Evolutionary conservation across 345 rosid genomes (phyloP).

Genomic region (Bruguiera parviflora): DNA sequence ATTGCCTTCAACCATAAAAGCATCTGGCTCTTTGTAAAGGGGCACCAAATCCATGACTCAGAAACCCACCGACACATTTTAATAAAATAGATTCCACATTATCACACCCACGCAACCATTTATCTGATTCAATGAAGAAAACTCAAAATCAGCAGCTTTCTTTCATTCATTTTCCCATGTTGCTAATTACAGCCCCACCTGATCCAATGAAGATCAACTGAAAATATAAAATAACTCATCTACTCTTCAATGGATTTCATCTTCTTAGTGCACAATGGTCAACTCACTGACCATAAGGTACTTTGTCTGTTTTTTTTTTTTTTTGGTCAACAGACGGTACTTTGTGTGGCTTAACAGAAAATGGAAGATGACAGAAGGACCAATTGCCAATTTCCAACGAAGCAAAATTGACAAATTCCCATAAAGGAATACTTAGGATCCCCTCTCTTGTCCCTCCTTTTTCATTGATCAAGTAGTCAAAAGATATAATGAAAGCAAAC

Average conservation of each 20-base stretch:
- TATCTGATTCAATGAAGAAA: neutral
- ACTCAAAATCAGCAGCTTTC: neutral
- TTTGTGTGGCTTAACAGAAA: neutral
- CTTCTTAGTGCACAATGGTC: neutral
- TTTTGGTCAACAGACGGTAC: neutral
- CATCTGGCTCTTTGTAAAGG: conserved; percentile 19
- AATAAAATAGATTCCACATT: neutral
- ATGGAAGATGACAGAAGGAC: neutral
- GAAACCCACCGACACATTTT: conserved; percentile 14
- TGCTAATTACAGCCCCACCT: neutral
- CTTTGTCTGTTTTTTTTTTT: neutral
- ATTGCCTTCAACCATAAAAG: conserved; percentile 21
- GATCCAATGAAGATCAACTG: neutral
- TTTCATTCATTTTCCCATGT: neutral
- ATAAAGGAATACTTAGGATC: neutral
- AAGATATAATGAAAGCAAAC: conserved; percentile 4
- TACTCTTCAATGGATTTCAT: neutral
- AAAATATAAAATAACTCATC: neutral
- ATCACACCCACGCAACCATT: neutral
- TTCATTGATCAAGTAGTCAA: neutral
- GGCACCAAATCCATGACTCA: neutral
- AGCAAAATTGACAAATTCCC: neutral
- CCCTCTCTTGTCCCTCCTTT: neutral
- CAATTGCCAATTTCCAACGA: conserved; percentile 5
- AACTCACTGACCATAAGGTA: neutral